A percentile compares a stretch with the other conserved stretches of the same genome.
phyloP scores from a whole-genome alignment of 2,329 filamentous ascomycete genomes.

The Alternaria postmessia region DNA sequence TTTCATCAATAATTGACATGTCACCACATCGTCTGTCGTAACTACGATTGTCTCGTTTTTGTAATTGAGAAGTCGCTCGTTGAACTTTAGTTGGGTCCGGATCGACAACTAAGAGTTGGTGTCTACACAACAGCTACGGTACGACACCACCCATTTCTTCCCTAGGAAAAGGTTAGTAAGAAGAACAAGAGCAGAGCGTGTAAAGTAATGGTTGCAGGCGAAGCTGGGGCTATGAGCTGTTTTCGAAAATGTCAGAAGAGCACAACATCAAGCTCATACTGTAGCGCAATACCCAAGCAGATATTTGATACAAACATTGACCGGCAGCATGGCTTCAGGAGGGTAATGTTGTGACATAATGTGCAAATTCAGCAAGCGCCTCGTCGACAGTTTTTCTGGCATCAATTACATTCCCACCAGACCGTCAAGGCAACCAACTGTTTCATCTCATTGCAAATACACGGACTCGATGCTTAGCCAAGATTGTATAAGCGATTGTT shows the following conservation, averaged over 20 bases:
- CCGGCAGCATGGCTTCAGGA: slow-evolving; percentile 64
- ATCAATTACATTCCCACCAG: slow-evolving; percentile 89
- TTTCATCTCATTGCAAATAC: slow-evolving; percentile 69
- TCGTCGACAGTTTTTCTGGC: slow-evolving; percentile 85
- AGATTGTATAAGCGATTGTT: slow-evolving; percentile 86
- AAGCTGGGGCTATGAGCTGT: background rate
- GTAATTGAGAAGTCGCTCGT: background rate
- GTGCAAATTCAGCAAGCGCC: slow-evolving; percentile 85
- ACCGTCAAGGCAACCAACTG: slow-evolving; percentile 74
- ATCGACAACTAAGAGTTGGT: background rate
- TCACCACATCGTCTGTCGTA: too few species aligned
- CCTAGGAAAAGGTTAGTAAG: background rate
- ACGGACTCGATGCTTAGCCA: slow-evolving; percentile 71
- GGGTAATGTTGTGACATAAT: slow-evolving; percentile 82
- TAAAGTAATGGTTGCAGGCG: background rate
- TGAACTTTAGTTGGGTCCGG: background rate
- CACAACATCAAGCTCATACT: background rate
- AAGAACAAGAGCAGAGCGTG: background rate
- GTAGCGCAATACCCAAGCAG: background rate
- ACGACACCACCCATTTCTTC: background rate
- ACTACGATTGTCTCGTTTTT: background rate
- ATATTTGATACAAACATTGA: background rate
- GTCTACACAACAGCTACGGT: background rate
- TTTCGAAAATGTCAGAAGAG: background rate
- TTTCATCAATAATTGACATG: background rate